phyloP scores from a whole-genome alignment of 2,329 filamentous ascomycete genomes.

The Nothophoma quercina region DNA sequence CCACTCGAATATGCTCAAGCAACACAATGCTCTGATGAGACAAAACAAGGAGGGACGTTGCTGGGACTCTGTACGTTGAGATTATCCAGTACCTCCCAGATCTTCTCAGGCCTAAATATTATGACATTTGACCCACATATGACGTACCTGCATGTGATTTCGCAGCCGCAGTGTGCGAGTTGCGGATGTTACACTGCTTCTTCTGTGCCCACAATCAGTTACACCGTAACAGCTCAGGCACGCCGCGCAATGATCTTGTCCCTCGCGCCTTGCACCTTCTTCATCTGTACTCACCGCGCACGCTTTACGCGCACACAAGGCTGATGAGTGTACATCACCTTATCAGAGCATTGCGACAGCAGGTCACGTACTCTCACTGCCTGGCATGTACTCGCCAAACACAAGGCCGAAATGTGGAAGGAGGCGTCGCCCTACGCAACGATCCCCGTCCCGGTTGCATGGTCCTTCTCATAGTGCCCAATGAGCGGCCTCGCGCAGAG shows the following conservation, averaged over 20 bases:
- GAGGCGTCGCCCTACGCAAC: slow-evolving; percentile 19
- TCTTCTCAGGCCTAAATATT: not conserved
- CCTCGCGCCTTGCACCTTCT: slow-evolving; percentile 12
- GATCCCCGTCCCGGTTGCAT: slow-evolving; percentile 24
- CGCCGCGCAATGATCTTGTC: slow-evolving; percentile 4
- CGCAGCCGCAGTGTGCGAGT: slow-evolving; percentile 59
- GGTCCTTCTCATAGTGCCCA: slow-evolving; percentile 27
- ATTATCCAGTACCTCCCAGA: too few species aligned
- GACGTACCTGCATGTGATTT: slow-evolving; percentile 62
- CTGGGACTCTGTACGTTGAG: too few species aligned
- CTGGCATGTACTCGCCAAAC: slow-evolving; percentile 25
- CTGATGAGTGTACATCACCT: slow-evolving; percentile 27
- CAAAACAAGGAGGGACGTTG: too few species aligned
- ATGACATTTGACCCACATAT: slow-evolving; percentile 43
- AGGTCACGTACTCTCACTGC: slow-evolving; percentile 30
- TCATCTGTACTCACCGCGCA: slow-evolving; percentile 12
- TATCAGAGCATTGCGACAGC: slow-evolving; percentile 25
- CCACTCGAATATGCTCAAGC: too few species aligned
- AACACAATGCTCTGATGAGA: not conserved
- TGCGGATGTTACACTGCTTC: slow-evolving; percentile 36
- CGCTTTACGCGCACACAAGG: slow-evolving; percentile 24
- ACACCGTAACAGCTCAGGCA: slow-evolving; percentile 15
- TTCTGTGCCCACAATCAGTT: slow-evolving; percentile 10
- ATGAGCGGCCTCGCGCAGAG: slow-evolving; percentile 22
- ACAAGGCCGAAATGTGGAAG: slow-evolving; percentile 23